Base-by-base conservation (phyloP, 2,329 filamentous ascomycete genomes). In the Aspergillus sojae region DNA sequence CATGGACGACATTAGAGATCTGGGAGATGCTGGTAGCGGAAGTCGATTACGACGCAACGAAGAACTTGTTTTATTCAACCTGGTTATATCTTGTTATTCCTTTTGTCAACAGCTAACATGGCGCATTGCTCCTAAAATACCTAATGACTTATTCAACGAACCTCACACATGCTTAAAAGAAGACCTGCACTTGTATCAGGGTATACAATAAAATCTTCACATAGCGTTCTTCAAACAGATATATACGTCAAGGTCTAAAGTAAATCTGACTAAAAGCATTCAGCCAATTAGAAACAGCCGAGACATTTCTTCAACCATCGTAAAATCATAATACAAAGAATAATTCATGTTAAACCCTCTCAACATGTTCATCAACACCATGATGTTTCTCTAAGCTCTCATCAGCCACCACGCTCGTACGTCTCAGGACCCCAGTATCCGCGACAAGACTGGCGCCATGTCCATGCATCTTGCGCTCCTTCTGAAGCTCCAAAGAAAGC, bases 401-500 rank as follows among this genome's bases (percentile, higher is more conserved):
- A 16, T 62, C 46, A 30, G 41, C 53, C 10, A 45, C 46, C 4
- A 39, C 54, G 19, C 39, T 63, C 19, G 45, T 56, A 2, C 50
- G 59, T n/a, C 58, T 58, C 32, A 63, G 10, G 14, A 56, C 43
- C 16, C 54, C 58, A 26, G 48, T 45, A 34, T 64, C 60, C 4
- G 63, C 23, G 34, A 53, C 57, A 50, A 67, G 36, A 12, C 62
- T 60, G 6, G 58, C 59, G 21, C 46, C 53, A 23, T 58, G 54
- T 4, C 67, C 62, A 32, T 62, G 57, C 62, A 54, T 63, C 48
- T 62, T 67, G 10, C 63, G 59, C 45, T 67, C 62, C 45, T 66
- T 67, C n/a, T 61, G 65, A 5, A 70, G 57, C 48, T 67, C 65
- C 48, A 68, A 66, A 6, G 66, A 68, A n/a, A 65, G 52, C 45